These are phyloP conservation scores for Xanthoconium purpureum DNA, from an alignment of 768 basidiomycete genomes.

Conservation along the genomic window DNA sequence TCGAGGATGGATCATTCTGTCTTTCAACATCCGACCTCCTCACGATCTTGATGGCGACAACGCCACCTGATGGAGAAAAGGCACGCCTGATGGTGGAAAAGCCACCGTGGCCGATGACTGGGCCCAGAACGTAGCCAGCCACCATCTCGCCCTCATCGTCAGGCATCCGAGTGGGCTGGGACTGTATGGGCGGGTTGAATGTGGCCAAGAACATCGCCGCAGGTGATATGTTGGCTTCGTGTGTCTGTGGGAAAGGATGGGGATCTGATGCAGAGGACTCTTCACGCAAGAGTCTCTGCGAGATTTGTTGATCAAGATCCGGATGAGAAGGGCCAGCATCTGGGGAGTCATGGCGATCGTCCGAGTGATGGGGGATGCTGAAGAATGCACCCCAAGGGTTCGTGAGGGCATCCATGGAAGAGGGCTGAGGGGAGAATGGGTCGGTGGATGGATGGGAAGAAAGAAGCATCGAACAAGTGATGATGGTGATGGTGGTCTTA, in stretches of 20 bases:
- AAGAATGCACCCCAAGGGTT: slow-evolving; percentile 12
- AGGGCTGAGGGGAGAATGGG: background rate
- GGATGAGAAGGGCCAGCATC: slow-evolving; percentile 6
- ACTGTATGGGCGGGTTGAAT: slow-evolving; percentile 44
- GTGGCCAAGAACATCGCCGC: slow-evolving; percentile 73
- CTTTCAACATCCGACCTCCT: slow-evolving; percentile 54
- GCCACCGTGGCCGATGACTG: slow-evolving; percentile 73
- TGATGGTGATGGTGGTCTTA: background rate
- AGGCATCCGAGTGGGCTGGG: slow-evolving; percentile 37
- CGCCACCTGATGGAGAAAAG: slow-evolving; percentile 56
- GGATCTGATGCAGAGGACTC: background rate
- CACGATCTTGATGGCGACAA: slow-evolving; percentile 84
- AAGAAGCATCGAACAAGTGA: background rate
- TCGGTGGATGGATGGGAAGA: background rate
- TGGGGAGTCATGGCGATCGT: background rate
- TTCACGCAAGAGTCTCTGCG: slow-evolving; percentile 13
- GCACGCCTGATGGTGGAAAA: slow-evolving; percentile 80
- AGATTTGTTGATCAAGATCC: slow-evolving; percentile 30
- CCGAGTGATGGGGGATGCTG: background rate
- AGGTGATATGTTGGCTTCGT: slow-evolving; percentile 45
- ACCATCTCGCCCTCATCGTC: slow-evolving; percentile 70
- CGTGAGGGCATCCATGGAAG: slow-evolving; percentile 9
- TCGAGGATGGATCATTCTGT: slow-evolving; percentile 45
- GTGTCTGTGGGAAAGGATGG: slow-evolving; percentile 9
- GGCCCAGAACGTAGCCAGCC: slow-evolving; percentile 72